phyloP scores from a whole-genome alignment of 768 basidiomycete species.

The Mycena venus region DNA sequence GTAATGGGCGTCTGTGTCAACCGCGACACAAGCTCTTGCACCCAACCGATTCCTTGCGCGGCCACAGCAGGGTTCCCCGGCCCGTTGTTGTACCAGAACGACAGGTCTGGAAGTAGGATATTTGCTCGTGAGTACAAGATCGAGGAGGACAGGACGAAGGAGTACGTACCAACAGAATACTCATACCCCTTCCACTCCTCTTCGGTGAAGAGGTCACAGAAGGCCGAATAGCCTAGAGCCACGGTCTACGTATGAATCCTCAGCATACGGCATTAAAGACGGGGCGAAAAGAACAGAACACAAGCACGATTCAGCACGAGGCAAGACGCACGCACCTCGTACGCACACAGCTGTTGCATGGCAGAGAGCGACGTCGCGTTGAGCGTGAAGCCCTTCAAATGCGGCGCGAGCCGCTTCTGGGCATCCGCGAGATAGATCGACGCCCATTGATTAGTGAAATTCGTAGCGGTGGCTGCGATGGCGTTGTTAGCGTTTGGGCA shows the following conservation, averaged over 20 bases:
- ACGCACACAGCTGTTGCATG: slow-evolving; percentile 80
- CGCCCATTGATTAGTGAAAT: slow-evolving; percentile 65
- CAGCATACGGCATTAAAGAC: not conserved
- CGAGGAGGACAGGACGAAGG: not conserved
- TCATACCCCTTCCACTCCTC: slow-evolving; percentile 87
- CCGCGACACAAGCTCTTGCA: slow-evolving; percentile 80
- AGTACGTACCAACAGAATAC: slow-evolving; percentile 59
- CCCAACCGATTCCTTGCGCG: slow-evolving; percentile 74
- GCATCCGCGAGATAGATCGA: slow-evolving; percentile 72
- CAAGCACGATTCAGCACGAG: not conserved
- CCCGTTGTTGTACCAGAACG: slow-evolving; percentile 75
- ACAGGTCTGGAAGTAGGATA: slow-evolving; percentile 52
- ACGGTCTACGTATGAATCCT: slow-evolving; percentile 67
- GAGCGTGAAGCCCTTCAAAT: slow-evolving; percentile 66
- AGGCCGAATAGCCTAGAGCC: slow-evolving; percentile 80
- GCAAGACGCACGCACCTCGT: slow-evolving; percentile 62
- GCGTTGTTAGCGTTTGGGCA: slow-evolving; percentile 68
- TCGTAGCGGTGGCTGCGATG: slow-evolving; percentile 61
- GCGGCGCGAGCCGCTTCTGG: slow-evolving; percentile 61
- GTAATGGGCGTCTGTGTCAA: slow-evolving; percentile 72
- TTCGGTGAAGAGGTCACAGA: slow-evolving; percentile 84
- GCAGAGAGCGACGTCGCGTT: slow-evolving; percentile 65
- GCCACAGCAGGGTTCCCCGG: slow-evolving; percentile 78
- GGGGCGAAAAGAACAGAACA: not conserved
- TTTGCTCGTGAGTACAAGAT: too few relatives aligned